These are phyloP conservation scores for Brassica cretica DNA, from an alignment of 345 rosid genomes.

Conservation along the genomic window DNA sequence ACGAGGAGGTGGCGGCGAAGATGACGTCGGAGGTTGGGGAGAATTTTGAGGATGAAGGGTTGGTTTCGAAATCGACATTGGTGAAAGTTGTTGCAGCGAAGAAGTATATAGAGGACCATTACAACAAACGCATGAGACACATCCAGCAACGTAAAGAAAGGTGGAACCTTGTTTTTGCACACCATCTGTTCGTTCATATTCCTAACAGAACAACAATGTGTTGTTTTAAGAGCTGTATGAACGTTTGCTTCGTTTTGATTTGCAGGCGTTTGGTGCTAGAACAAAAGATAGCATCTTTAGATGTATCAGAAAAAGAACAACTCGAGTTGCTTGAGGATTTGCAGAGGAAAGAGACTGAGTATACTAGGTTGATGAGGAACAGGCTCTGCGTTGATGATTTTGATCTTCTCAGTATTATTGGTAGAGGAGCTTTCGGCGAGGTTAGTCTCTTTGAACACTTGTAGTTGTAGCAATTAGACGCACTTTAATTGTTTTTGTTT, in stretches of 20 bases:
- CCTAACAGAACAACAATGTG: neutral
- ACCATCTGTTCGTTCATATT: constrained; percentile 22
- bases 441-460: constrained; percentile 43
- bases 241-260: constrained; percentile 11
- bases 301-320: constrained; percentile 74
- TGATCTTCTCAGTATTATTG: constrained; percentile 72
- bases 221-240: constrained; percentile 8
- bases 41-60: constrained; percentile 48
- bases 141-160: constrained; percentile 79
- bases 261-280: constrained; percentile 68
- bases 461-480: neutral
- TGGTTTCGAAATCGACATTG: constrained; percentile 61
- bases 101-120: constrained; percentile 87
- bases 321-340: constrained; percentile 68
- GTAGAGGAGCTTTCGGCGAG: constrained; percentile 98
- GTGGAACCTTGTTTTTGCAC: constrained; percentile 16
- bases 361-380: constrained; percentile 80
- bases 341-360: constrained; percentile 83
- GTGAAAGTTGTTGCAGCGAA: constrained; percentile 92
- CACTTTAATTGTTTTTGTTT: neutral
- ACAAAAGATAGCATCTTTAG: constrained; percentile 69
- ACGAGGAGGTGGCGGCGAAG: constrained; percentile 25
- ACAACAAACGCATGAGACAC: constrained; percentile 81
- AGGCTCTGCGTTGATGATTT: constrained; percentile 86
- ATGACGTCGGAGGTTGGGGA: constrained; percentile 35